A percentile compares a stretch with the other conserved stretches of the same genome.
Conservation (phyloP, 441 rosid species). For the Arabidopsis lyrata region DNA sequence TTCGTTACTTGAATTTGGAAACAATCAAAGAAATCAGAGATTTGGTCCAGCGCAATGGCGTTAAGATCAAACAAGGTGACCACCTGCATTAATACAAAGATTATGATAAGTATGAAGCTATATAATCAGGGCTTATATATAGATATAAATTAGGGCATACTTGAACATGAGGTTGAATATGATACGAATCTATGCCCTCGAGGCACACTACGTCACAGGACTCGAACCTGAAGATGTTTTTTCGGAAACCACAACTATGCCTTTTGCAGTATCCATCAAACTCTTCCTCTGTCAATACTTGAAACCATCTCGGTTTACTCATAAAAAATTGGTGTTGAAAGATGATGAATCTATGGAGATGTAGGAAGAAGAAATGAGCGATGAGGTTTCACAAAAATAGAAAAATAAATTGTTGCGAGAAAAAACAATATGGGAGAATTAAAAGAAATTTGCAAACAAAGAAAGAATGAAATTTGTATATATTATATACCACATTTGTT, state of each 20-base stretch:
- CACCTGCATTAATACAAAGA: background rate
- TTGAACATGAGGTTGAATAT: background rate
- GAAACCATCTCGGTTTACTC: slow-evolving; percentile 4
- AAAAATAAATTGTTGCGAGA: background rate
- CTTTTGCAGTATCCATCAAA: background rate
- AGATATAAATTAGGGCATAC: background rate
- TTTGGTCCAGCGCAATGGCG: background rate
- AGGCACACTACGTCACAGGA: slow-evolving; percentile 4
- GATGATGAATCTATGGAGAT: background rate
- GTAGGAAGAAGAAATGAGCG: background rate
- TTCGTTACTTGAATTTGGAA: background rate
- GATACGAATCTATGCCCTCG: background rate
- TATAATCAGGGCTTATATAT: background rate
- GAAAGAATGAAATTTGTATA: too few species aligned
- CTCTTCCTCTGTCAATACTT: background rate
- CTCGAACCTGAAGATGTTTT: background rate
- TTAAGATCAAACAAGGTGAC: background rate
- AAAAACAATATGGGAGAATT: too few species aligned
- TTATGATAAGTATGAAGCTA: background rate
- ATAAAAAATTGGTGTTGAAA: background rate
- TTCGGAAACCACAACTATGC: background rate
- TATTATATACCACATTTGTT: too few species aligned
- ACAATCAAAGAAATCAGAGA: background rate
- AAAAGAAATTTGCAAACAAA: too few species aligned
- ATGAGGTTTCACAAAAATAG: background rate